Evolutionary conservation across 2,329 filamentous ascomycete genomes (phyloP).

Genomic region (Alternaria triticina): DNA sequence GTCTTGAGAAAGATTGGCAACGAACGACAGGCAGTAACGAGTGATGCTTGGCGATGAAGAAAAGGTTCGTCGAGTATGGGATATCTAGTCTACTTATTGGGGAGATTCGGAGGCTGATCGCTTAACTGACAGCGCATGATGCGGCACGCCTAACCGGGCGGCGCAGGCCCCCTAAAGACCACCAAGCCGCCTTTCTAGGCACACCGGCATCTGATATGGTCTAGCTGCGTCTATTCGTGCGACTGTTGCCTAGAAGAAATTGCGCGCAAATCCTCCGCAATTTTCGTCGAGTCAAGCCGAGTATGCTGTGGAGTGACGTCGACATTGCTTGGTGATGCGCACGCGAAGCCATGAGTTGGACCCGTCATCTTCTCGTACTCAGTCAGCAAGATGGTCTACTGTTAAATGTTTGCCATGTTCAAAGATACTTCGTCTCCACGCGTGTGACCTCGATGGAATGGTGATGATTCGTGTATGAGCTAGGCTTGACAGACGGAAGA

Average conservation of each 20-base stretch:
- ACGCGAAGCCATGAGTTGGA: neutral
- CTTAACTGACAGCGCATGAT: conserved; percentile 7
- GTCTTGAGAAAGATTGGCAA: neutral
- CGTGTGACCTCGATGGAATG: neutral
- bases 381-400: no score
- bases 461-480: neutral
- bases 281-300: neutral
- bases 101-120: neutral
- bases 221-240: neutral
- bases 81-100: conserved; percentile 9
- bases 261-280: conserved; percentile 1
- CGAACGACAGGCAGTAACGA: conserved; percentile 4
- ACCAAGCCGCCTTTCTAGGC: neutral
- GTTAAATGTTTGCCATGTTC: neutral
- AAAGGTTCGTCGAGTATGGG: neutral
- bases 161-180: conserved; percentile 2
- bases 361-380: neutral
- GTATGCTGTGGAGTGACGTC: neutral
- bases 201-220: neutral
- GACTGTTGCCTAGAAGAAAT: conserved; percentile 7
- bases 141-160: conserved; percentile 7
- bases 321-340: neutral
- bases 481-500: neutral
- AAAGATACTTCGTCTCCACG: neutral
- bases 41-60: conserved; percentile 1